Percentiles rank a stretch among this genome's conserved stretches.
phyloP scores from a whole-genome alignment of 2,329 filamentous ascomycete species.

The Ascocoryne sarcoides region DNA sequence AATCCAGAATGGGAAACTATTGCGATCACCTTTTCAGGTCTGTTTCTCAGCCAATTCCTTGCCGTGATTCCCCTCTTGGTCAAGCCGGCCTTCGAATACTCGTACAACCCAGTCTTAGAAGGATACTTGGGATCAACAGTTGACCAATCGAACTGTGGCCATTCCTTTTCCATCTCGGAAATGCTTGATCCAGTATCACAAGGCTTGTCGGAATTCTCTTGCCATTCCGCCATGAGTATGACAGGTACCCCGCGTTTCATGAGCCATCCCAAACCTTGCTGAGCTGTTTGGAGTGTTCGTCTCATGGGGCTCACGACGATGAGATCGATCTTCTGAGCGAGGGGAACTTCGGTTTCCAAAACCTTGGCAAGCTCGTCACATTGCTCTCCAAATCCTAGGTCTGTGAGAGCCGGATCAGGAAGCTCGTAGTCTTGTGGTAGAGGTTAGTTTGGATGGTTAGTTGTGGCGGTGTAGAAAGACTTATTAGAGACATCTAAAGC shows the following conservation, averaged over 20 bases:
- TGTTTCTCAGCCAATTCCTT: constrained; percentile 21
- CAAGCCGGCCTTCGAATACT: constrained; percentile 18
- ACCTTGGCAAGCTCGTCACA: constrained; percentile 17
- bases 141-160: constrained; percentile 28
- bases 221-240: constrained; percentile 24
- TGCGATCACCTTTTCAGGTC: constrained; percentile 28
- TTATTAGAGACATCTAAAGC: constrained; percentile 25
- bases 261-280: constrained; percentile 25
- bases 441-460: constrained; percentile 12
- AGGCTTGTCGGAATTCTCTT: constrained; percentile 27
- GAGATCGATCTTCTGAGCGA: constrained; percentile 25
- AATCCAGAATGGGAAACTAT: constrained; percentile 28
- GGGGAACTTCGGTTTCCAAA: constrained; percentile 22
- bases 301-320: constrained; percentile 28
- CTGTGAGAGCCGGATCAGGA: constrained; percentile 21
- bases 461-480: constrained; percentile 13
- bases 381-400: constrained; percentile 18
- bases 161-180: constrained; percentile 22
- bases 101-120: constrained; percentile 25
- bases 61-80: constrained; percentile 20
- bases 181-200: constrained; percentile 26
- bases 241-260: constrained; percentile 25
- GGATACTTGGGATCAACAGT: constrained; percentile 25
- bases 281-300: constrained; percentile 25
- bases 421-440: constrained; percentile 20